These are phyloP conservation scores for Geoglossum glabrum DNA, from an alignment of 495 filamentous ascomycete species.

Conservation along the genomic window DNA sequence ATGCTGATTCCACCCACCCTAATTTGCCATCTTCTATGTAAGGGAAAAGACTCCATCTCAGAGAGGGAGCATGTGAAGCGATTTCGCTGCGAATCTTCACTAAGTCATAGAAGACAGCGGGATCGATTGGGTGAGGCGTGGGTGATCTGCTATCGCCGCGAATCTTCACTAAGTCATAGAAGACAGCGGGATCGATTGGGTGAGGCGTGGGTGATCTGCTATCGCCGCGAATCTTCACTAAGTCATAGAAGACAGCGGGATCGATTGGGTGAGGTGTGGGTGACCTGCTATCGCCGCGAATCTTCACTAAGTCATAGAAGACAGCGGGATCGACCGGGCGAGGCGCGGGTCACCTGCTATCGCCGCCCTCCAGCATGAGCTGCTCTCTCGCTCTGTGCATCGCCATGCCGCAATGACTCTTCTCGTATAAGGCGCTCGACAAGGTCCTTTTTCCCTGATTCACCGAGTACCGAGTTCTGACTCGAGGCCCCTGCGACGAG, in stretches of 20 bases:
- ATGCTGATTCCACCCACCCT: background rate
- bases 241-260: too few relatives aligned
- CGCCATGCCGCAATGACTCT: background rate
- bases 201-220: background rate
- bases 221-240: too few relatives aligned
- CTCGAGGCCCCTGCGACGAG: constrained; percentile 22
- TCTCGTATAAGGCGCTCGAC: background rate
- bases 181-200: too few relatives aligned
- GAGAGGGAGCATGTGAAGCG: background rate
- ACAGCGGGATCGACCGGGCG: too few relatives aligned
- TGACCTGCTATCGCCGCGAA: background rate
- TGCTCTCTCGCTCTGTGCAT: background rate
- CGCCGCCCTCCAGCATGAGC: background rate
- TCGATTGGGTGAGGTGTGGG: background rate
- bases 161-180: too few relatives aligned
- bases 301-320: too few relatives aligned
- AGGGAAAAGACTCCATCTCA: background rate
- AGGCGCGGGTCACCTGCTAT: too few relatives aligned
- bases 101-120: too few relatives aligned
- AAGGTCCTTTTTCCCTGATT: background rate
- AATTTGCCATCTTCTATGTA: background rate
- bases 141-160: background rate
- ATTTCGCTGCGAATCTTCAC: too few relatives aligned
- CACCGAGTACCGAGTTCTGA: background rate
- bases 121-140: background rate